These are phyloP conservation scores for Comarum palustre DNA, from an alignment of 306 rosid genomes.

Conservation along the genomic window DNA sequence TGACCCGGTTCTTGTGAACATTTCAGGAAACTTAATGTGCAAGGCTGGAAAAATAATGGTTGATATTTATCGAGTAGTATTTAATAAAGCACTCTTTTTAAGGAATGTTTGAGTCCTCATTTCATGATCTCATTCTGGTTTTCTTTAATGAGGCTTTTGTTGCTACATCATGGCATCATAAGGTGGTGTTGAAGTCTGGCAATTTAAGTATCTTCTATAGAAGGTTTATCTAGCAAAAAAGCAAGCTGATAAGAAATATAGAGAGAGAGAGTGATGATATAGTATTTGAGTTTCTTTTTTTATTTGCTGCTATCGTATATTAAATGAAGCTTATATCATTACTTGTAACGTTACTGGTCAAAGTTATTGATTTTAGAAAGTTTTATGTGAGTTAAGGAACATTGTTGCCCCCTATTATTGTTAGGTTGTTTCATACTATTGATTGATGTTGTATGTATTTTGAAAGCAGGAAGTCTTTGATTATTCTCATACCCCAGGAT, in stretches of 20 bases:
- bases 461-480: conserved; percentile 70
- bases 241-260: not conserved
- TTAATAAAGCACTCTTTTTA: not conserved
- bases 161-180: not conserved
- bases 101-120: not conserved
- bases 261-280: not conserved
- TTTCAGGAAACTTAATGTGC: not conserved
- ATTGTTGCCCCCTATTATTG: conserved; percentile 7
- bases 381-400: conserved; percentile 26
- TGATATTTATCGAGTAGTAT: not conserved
- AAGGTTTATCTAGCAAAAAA: not conserved
- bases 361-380: not conserved
- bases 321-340: not conserved
- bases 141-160: not conserved
- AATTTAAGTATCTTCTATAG: not conserved
- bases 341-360: not conserved
- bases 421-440: conserved; percentile 23
- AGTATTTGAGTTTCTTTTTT: not conserved
- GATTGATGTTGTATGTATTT: conserved; percentile 42
- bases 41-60: not conserved
- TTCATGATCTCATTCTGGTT: not conserved
- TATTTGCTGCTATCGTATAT: not conserved
- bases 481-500: conserved; percentile 74
- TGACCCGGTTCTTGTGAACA: not conserved
- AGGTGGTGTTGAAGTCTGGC: not conserved